A percentile compares a stretch with the other conserved stretches of the same genome.
phyloP scores from a whole-genome alignment of 192 early-diverging fungal genomes.

The Phycomyces blakesleeanus region DNA sequence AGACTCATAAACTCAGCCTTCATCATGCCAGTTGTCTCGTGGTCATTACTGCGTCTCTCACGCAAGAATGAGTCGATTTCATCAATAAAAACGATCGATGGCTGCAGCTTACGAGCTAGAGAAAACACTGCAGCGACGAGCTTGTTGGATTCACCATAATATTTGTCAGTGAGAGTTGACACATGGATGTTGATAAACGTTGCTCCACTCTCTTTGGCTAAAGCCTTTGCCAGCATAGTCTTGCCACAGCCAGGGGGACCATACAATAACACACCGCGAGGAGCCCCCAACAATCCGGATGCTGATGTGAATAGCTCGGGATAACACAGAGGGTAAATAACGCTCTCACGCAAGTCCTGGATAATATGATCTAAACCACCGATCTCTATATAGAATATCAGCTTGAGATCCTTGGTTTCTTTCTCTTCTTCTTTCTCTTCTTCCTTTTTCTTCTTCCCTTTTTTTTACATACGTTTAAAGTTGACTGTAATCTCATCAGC shows the following conservation, averaged over 20 bases:
- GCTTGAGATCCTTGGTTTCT: not conserved
- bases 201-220: conserved; percentile 95
- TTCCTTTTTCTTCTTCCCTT: not conserved
- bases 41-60: conserved; percentile 83
- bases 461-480: conserved; percentile 64
- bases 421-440: not conserved
- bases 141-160: conserved; percentile 97
- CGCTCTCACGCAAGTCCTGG: conserved; percentile 86
- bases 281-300: conserved; percentile 84
- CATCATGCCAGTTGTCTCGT: conserved; percentile 98
- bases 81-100: conserved; percentile 97
- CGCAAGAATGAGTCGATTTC: conserved; percentile 98
- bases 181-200: conserved; percentile 98
- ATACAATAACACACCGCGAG: conserved; percentile 93
- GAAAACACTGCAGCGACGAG: conserved; percentile 90
- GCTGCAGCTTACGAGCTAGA: conserved; percentile 90
- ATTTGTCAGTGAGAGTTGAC: conserved; percentile 96
- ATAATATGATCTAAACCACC: conserved; percentile 93
- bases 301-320: conserved; percentile 86
- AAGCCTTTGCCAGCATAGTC: conserved; percentile 97
- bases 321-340: conserved; percentile 93
- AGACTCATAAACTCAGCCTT: conserved; percentile 99
- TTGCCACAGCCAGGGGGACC: conserved; percentile 97
- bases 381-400: conserved; percentile 55
- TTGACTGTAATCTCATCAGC: conserved; percentile 84